These are phyloP conservation scores for Cyclotella sp. DNA, from an alignment of 108 stramenopile species.

Conservation along the genomic window DNA sequence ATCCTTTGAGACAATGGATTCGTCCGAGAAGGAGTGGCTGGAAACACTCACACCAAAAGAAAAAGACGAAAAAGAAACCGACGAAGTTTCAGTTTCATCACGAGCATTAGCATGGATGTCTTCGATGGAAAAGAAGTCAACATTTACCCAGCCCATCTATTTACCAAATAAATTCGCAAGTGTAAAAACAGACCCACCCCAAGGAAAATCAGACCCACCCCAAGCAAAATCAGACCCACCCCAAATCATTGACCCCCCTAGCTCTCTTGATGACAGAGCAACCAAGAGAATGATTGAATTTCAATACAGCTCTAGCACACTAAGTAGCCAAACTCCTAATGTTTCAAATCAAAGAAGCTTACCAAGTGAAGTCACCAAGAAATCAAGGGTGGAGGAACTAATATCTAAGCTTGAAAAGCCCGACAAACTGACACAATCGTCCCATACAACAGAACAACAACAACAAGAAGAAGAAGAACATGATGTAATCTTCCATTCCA, in stretches of 20 bases:
- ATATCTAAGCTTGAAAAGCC: conserved; percentile 8
- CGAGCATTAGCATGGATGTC: conserved; percentile 33
- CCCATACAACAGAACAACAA: not conserved
- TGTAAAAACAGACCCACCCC: conserved; percentile 2
- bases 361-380: not conserved
- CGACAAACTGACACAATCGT: not conserved
- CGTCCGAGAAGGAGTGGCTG: conserved; percentile 30
- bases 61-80: not conserved
- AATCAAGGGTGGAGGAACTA: conserved; percentile 10
- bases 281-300: conserved; percentile 9
- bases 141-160: not conserved
- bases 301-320: not conserved
- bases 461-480: conserved; percentile 23
- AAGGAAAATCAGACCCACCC: conserved; percentile 11
- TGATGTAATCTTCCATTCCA: conserved; percentile 44
- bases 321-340: conserved; percentile 6
- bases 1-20: conserved; percentile 34
- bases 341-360: not conserved
- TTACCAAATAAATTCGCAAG: not conserved
- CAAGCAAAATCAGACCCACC: conserved; percentile 13
- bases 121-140: conserved; percentile 32
- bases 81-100: conserved; percentile 1
- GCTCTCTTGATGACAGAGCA: conserved; percentile 15
- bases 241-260: conserved; percentile 32
- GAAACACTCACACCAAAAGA: conserved; percentile 8